Evolutionary conservation across 495 filamentous ascomycete genomes (phyloP).

Genomic region (Aspergillus affinis): DNA sequence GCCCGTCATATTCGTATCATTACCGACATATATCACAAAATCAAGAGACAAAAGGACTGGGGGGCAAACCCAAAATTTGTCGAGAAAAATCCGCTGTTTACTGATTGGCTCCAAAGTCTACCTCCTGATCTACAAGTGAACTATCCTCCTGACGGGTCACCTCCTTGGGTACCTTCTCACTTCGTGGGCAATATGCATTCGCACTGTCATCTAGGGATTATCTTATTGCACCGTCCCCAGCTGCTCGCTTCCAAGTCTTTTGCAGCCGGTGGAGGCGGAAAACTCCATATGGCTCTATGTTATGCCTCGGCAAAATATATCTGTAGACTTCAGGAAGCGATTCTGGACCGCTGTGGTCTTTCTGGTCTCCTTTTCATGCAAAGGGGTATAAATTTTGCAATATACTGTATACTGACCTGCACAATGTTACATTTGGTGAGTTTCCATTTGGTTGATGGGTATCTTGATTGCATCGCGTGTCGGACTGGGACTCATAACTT

Average conservation of each 20-base stretch:
- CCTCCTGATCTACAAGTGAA: slow-evolving; percentile 76
- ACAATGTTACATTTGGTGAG: slow-evolving; percentile 90
- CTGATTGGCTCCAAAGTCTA: slow-evolving; percentile 72
- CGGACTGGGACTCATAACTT: slow-evolving; percentile 19
- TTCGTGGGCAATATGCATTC: slow-evolving; percentile 91
- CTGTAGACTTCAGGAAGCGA: slow-evolving; percentile 86
- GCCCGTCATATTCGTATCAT: slow-evolving; percentile 78
- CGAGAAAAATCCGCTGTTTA: slow-evolving; percentile 70
- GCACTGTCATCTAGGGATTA: slow-evolving; percentile 84
- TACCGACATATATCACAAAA: slow-evolving; percentile 68
- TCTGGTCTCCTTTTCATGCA: slow-evolving; percentile 89
- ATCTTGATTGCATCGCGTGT: not conserved
- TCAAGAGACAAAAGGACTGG: slow-evolving; percentile 88
- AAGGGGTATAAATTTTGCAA: slow-evolving; percentile 91
- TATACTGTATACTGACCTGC: slow-evolving; percentile 88
- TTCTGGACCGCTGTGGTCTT: slow-evolving; percentile 74
- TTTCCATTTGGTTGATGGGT: slow-evolving; percentile 28
- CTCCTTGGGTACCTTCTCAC: slow-evolving; percentile 84
- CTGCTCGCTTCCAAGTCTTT: slow-evolving; percentile 74
- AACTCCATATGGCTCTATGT: slow-evolving; percentile 80
- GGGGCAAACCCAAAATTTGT: slow-evolving; percentile 82
- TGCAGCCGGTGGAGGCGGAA: slow-evolving; percentile 75
- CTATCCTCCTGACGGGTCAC: slow-evolving; percentile 75
- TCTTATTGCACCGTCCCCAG: slow-evolving; percentile 88
- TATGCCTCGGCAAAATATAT: slow-evolving; percentile 85